Conservation (phyloP, 2,329 filamentous ascomycete genomes). For the Sarocladiaceae sp. region DNA sequence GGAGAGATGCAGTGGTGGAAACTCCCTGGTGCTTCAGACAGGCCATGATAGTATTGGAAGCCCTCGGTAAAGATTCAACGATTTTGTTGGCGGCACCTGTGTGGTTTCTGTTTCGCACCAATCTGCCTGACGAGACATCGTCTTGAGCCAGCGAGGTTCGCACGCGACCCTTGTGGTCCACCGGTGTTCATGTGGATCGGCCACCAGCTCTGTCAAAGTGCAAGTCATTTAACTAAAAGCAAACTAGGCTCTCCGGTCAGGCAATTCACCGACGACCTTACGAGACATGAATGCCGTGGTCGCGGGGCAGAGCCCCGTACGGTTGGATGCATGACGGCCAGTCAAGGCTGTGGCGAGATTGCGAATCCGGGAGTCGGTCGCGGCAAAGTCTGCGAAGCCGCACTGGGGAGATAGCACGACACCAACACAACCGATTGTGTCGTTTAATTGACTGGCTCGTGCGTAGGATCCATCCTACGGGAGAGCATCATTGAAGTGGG, state of each 20-base stretch:
- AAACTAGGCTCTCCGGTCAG: background rate
- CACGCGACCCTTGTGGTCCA: too few species aligned
- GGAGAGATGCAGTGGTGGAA: background rate
- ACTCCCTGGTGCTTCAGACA: background rate
- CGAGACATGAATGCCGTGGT: background rate
- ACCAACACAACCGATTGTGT: background rate
- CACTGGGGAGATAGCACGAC: too few species aligned
- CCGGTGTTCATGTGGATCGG: too few species aligned
- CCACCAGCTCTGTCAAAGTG: background rate
- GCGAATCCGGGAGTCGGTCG: slow-evolving; percentile 1
- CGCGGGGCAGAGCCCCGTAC: slow-evolving; percentile 1
- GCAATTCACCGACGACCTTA: background rate
- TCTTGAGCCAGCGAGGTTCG: too few species aligned
- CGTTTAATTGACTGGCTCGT: too few species aligned
- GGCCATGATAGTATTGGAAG: too few species aligned
- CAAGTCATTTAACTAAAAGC: background rate
- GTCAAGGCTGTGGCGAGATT: background rate
- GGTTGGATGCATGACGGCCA: background rate
- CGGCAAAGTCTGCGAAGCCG: background rate
- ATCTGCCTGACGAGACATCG: too few species aligned
- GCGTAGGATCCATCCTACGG: background rate
- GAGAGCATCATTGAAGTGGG: background rate
- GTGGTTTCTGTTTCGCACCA: too few species aligned
- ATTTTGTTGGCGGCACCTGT: too few species aligned
- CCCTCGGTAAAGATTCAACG: too few species aligned